Evolutionary conservation across 148 eudicot species (phyloP), one percentile per base, ranked within the genome.

Genomic region (Rhododendron henanense): DNA sequence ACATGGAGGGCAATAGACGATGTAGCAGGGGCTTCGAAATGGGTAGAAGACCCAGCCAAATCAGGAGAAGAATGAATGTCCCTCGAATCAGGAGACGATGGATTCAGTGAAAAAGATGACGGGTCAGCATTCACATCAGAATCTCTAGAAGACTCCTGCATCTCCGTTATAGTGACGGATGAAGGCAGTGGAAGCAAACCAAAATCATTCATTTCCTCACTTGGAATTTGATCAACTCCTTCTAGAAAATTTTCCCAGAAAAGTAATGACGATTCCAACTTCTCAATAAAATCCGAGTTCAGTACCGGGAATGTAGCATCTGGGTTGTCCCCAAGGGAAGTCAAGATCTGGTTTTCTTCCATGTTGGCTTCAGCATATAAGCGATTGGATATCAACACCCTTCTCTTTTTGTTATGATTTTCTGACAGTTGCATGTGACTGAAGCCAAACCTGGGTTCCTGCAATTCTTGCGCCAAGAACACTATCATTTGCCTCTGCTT

Each of bases 401-500:
- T 89, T 91, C 93, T 91, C 88, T 87, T 91, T 79, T 85, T 89
- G 77, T 53, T 90, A 15, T 84, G 83, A 69, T 11, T 65, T 84
- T 83, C 90, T 23, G 79, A 81, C 10, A 74, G 89, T 59, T 85
- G 88, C 75, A 65, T 48, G 37, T 55, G 5, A 48, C 37, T 25
- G 18, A 87, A 85, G 57, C 87, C 11, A 75, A 65, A 35, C 31
- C 57, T 84, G 3, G 90, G 89, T 67, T 86, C 84, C 78, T 91
- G 86, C 65, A 89, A 63, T 86, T 85, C 45, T 76, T 87, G 89
- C 25, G 91, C 86, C 21, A 91, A 41, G 44, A 74, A 83, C 37
- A 71, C n/a, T 31, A 88, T 67, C 79, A 87, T 85, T n/a, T 91
- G 57, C 82, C 89, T 78, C 81, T 91, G 93, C 50, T 89, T 78